These are phyloP conservation scores for Venturia asperata DNA, from an alignment of 2,329 filamentous ascomycete species.

Conservation along the genomic window DNA sequence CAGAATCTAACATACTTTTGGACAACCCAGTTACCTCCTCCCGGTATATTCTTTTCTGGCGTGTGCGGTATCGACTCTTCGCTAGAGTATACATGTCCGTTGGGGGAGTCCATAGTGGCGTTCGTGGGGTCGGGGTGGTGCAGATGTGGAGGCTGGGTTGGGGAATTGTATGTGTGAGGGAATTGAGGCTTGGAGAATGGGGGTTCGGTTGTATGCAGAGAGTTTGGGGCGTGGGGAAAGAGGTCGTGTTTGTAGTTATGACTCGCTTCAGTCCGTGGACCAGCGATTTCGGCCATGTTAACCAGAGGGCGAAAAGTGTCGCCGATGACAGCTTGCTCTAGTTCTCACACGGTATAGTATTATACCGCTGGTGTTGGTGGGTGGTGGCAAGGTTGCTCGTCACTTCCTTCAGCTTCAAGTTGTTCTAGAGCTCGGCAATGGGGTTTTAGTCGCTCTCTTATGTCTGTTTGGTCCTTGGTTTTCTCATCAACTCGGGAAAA, in stretches of 20 bases:
- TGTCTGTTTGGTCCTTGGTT: neutral
- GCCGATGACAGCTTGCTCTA: neutral
- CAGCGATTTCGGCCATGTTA: conserved; percentile 6
- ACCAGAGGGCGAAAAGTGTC: neutral
- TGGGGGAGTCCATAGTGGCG: conserved; percentile 21
- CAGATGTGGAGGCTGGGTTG: conserved; percentile 20
- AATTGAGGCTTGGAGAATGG: conserved; percentile 5
- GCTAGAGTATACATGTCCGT: conserved; percentile 20
- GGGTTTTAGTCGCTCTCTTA: neutral
- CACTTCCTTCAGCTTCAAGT: neutral
- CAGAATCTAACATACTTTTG: conserved; percentile 68
- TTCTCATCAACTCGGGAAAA: neutral
- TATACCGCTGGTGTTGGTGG: too few species aligned
- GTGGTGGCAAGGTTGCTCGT: too few species aligned
- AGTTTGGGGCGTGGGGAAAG: conserved; percentile 6
- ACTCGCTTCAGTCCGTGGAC: neutral
- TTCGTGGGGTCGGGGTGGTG: conserved; percentile 21
- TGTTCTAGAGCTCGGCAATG: too few species aligned
- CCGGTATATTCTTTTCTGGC: conserved; percentile 43
- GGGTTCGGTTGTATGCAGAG: conserved; percentile 8
- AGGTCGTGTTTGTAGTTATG: conserved; percentile 1
- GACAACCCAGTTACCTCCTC: conserved; percentile 63
- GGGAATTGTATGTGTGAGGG: conserved; percentile 19
- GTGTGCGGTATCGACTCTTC: conserved; percentile 34
- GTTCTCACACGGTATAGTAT: neutral